These are phyloP conservation scores for Penicillium expansum DNA, from an alignment of 2,329 filamentous ascomycete species.

Conservation along the genomic window DNA sequence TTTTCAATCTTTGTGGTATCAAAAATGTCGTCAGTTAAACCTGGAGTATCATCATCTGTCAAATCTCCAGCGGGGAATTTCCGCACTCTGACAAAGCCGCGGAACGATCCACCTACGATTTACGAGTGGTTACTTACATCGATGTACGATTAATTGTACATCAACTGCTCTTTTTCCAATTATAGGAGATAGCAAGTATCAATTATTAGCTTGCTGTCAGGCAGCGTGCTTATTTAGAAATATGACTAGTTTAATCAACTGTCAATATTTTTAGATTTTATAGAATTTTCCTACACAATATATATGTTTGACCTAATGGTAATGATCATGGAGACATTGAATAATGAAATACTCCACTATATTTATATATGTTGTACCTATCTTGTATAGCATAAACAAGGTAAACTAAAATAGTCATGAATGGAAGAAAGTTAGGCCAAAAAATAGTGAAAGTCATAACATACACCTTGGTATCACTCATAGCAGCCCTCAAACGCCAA, in stretches of 20 bases:
- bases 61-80: slow-evolving; percentile 2
- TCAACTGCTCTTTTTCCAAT: neutral
- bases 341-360: too few relatives aligned
- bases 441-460: neutral
- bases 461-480: slow-evolving; percentile 4
- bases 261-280: too few relatives aligned
- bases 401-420: neutral
- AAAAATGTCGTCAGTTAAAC: neutral
- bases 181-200: neutral
- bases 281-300: neutral
- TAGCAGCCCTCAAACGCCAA: slow-evolving; percentile 9
- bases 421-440: neutral
- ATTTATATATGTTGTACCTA: too few relatives aligned
- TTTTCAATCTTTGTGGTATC: neutral
- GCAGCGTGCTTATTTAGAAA: neutral
- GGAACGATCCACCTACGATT: slow-evolving; percentile 7
- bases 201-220: neutral
- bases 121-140: too few relatives aligned
- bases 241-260: neutral
- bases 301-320: too few relatives aligned
- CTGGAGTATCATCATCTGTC: neutral
- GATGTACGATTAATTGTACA: neutral
- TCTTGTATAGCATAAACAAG: neutral
- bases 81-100: slow-evolving; percentile 21
- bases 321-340: neutral